Percentiles rank a stretch among this genome's conserved stretches.
These are phyloP conservation scores for Xylariaceae sp. DNA, from an alignment of 2,329 filamentous ascomycete genomes.

Conservation along the genomic window DNA sequence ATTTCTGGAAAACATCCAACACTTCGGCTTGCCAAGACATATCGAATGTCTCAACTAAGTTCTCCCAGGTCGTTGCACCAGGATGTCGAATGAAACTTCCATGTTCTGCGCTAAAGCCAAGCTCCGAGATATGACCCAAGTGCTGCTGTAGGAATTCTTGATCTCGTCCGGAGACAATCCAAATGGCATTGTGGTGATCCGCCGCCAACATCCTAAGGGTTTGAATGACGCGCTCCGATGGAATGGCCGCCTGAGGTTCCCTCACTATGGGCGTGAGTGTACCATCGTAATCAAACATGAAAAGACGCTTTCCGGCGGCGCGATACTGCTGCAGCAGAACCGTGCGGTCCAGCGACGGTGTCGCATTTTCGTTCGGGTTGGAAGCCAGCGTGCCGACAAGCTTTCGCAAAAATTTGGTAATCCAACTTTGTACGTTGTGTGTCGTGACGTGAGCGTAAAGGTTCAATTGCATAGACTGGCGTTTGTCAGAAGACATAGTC, in stretches of 20 bases:
- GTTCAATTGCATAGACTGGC: slow-evolving; percentile 70
- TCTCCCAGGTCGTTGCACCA: slow-evolving; percentile 79
- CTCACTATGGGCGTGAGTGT: slow-evolving; percentile 95
- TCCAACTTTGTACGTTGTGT: slow-evolving; percentile 88
- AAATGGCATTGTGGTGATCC: slow-evolving; percentile 86
- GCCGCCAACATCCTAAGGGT: slow-evolving; percentile 80
- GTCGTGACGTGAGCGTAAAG: slow-evolving; percentile 85
- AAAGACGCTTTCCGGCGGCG: slow-evolving; percentile 77
- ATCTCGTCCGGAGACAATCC: slow-evolving; percentile 96
- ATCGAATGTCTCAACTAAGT: slow-evolving; percentile 82
- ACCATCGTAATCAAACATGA: slow-evolving; percentile 99
- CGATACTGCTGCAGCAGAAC: slow-evolving; percentile 77
- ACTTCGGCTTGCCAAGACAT: slow-evolving; percentile 94
- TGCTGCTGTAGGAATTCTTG: slow-evolving; percentile 89
- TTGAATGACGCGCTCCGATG: slow-evolving; percentile 80
- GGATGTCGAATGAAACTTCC: slow-evolving; percentile 93
- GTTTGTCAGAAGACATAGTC: slow-evolving; percentile 72
- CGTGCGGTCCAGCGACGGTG: slow-evolving; percentile 79
- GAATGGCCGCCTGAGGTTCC: slow-evolving; percentile 87
- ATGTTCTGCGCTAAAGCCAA: slow-evolving; percentile 97
- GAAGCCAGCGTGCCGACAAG: slow-evolving; percentile 81
- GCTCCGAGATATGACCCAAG: slow-evolving; percentile 85
- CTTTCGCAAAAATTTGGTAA: slow-evolving; percentile 76
- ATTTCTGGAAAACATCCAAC: slow-evolving; percentile 82
- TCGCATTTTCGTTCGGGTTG: slow-evolving; percentile 75